Base-by-base conservation (phyloP, 2,329 filamentous ascomycete species). In the Pseudogymnoascus sp. region DNA sequence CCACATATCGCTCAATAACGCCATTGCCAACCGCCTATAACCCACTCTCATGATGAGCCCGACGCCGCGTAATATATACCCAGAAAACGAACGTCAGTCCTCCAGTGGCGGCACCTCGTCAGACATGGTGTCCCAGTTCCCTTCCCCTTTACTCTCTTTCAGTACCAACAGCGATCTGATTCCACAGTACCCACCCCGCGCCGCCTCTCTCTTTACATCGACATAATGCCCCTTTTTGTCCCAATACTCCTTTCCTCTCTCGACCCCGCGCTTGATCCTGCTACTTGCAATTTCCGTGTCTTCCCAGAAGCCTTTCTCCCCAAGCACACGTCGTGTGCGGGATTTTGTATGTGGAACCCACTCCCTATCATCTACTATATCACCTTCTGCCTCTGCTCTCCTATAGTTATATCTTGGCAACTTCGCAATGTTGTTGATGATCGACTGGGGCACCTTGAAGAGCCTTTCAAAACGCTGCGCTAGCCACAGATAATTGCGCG, bases 401-500 rank as follows among this genome's bases (percentile, higher is more conserved):
- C 88, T 79, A 8, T 82, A 79, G 66, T 90, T 89, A 62, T 75
- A 76, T 32, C 77, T 77, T 1, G 86, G 87, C 60, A 88, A 74
- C 4, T 79, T 76, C 5, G 80, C 78, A 4, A 85, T 67, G 62
- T 76, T 75, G 59, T 82, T 87, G 12, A 85, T 71, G 16, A 89
- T 69, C 28, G 76, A 74, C 67, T 90, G 86, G 2, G 83, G 77
- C 3, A 81, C 71, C 0, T 78, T 76, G 64, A 88, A 85, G 0
- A 91, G 75, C 4, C 82, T 76, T 71, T 91, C 88, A 67, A 88
- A 86, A 11, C 84, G 81, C 62, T 82, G 81, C 4, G 82, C 81
- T 28, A 85, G 73, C 2, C 77, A 74, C 2, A 90, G 76, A 81
- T 82, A 86, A 1, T 74, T 74, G 7, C 88, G 77, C 0, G 84